Base-by-base conservation (phyloP, 2,329 filamentous ascomycete genomes). In the Paramyrothecium roridum region DNA sequence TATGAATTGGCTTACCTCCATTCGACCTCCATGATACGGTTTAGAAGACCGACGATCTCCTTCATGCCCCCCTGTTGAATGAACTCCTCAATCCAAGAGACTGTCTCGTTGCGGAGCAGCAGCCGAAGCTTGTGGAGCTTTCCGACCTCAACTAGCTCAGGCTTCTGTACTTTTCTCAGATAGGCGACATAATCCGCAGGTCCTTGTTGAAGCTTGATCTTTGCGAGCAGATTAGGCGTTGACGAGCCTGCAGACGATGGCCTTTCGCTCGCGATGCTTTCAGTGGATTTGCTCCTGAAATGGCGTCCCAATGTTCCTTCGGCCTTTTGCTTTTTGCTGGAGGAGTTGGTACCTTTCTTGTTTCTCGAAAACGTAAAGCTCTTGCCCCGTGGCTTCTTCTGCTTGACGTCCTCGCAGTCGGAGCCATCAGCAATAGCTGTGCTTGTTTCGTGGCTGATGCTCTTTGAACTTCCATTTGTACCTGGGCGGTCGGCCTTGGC, bases 81-180 rank as follows among this genome's bases (percentile, higher is more conserved):
- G 69, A 98, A 99, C 13, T 87, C 84, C 68, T 98, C 91, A 3
- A 96, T 96, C 95, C 95, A 99, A 13, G 89, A 85, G 7, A 99
- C 91, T 0, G 93, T 96, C 76, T 99, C 95, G 66, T 98, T 98
- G 19, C 95, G 86, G 53, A 99, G 80, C 52, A 98, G 76, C 20
- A 97, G 81, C 16, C 93, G 86, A 48, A 99, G 81, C 74, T 98
- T 98, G 75, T 98, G 95, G 37, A 99, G 76, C 69, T 95, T 93
- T 48, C 93, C 92, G n/a, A 98, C 90, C 70, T 98, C 93, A 11
- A 97, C 88, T 43, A 86, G 78, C 65, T 95, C 85, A 0, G 92
- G 92, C 72, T 91, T 89, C 62, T 87, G 88, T 1, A 90, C 87
- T 71, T 91, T 93, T 65, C 84, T 83, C 63, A 97, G 76, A 69